phyloP scores from a whole-genome alignment of 2,329 filamentous ascomycete genomes.

The Diplodia scrobiculata region DNA sequence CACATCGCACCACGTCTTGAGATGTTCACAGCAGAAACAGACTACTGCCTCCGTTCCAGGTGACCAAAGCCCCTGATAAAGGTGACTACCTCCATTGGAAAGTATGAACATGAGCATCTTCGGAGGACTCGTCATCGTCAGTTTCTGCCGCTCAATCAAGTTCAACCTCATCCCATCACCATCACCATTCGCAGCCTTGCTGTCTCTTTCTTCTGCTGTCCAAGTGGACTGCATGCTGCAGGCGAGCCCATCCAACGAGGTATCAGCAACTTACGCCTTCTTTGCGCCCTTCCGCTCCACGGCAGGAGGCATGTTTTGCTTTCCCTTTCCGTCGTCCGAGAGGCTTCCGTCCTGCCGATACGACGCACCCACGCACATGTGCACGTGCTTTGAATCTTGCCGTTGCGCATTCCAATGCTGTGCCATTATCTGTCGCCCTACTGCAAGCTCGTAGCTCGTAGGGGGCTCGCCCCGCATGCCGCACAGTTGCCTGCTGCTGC shows the following conservation, averaged over 20 bases:
- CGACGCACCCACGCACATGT: background rate
- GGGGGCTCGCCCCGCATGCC: background rate
- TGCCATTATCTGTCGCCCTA: background rate
- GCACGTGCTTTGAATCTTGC: background rate
- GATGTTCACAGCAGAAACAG: constrained; percentile 3
- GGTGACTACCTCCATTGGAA: background rate
- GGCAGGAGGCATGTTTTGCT: background rate
- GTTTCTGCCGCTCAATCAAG: background rate
- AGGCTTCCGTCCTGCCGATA: background rate
- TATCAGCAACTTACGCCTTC: background rate
- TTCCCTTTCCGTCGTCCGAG: background rate
- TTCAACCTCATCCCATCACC: background rate
- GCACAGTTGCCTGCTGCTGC: background rate
- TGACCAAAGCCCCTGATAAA: constrained; percentile 22
- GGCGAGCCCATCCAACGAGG: background rate
- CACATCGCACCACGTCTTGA: background rate
- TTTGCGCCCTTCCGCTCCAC: background rate
- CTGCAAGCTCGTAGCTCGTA: too few relatives aligned
- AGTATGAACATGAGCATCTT: background rate
- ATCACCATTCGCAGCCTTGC: constrained; percentile 2
- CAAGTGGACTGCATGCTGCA: background rate
- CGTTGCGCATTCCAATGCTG: background rate
- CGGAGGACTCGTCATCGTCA: background rate
- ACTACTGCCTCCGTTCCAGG: constrained; percentile 20
- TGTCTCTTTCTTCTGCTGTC: background rate